Percentiles rank a stretch among this genome's conserved stretches.
Evolutionary conservation across 352 stramenopile genomes (phyloP).

Genomic region (Pythium periplocum): DNA sequence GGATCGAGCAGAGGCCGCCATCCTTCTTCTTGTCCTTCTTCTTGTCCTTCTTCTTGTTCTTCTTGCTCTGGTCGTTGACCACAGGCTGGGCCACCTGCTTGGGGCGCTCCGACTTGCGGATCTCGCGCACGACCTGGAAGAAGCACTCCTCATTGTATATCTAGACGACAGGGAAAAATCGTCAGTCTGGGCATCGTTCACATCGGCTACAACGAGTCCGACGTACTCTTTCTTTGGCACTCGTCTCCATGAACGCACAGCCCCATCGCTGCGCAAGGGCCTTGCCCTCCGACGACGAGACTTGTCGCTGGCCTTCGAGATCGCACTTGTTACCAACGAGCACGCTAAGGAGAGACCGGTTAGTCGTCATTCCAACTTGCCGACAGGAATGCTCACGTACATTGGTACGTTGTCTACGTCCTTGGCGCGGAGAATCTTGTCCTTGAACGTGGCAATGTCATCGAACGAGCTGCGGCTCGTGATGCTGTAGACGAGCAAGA

Average conservation of each 20-base stretch:
- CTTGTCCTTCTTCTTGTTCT: constrained; percentile 10
- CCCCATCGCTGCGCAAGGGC: constrained; percentile 69
- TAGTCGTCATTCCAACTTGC: not conserved
- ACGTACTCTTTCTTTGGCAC: constrained; percentile 81
- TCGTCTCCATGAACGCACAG: constrained; percentile 87
- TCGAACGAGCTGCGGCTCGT: constrained; percentile 89
- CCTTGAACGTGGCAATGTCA: constrained; percentile 85
- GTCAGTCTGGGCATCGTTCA: no score
- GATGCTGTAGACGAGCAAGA: constrained; percentile 87
- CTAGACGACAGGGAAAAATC: constrained; percentile 11
- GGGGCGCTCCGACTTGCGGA: constrained; percentile 73
- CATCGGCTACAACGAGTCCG: not conserved
- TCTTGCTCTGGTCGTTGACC: constrained; percentile 28
- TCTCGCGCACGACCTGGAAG: constrained; percentile 86
- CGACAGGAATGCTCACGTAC: constrained; percentile 18
- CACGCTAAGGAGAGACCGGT: constrained; percentile 30
- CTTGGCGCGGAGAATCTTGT: constrained; percentile 89
- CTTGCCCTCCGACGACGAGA: constrained; percentile 57
- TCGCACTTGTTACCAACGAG: constrained; percentile 89
- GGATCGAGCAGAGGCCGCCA: constrained; percentile 40
- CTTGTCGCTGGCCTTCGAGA: constrained; percentile 68
- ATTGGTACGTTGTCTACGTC: constrained; percentile 84
- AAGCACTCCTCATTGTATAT: constrained; percentile 90
- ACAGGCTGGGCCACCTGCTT: constrained; percentile 10
- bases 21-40: constrained; percentile 68